A percentile compares a stretch with the other conserved stretches of the same genome.
Conservation (phyloP, 2,329 filamentous ascomycete genomes). For the Harringtonia lauricola region DNA sequence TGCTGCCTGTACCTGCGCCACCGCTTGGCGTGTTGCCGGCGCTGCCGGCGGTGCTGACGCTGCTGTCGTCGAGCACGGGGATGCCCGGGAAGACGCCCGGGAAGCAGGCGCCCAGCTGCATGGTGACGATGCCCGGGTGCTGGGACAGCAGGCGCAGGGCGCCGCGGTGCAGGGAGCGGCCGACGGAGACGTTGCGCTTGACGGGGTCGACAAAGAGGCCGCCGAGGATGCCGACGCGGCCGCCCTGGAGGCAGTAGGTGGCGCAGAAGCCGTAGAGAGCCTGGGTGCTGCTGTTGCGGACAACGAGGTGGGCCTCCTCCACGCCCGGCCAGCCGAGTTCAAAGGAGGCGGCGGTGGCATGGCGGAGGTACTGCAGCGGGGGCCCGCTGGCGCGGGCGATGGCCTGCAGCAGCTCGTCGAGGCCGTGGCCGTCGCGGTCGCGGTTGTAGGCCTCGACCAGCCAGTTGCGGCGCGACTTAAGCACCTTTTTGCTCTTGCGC, state of each 20-base stretch:
- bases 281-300: conserved; percentile 85
- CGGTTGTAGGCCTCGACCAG: conserved; percentile 82
- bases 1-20: conserved; percentile 8
- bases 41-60: conserved; percentile 5
- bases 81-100: conserved; percentile 83
- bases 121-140: conserved; percentile 59
- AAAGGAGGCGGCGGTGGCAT: conserved; percentile 64
- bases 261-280: conserved; percentile 87
- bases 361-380: conserved; percentile 57
- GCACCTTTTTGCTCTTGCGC: conserved; percentile 74
- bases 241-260: conserved; percentile 65
- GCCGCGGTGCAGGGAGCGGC: conserved; percentile 76
- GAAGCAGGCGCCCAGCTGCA: conserved; percentile 72
- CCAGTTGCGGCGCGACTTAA: conserved; percentile 90
- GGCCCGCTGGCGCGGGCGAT: conserved; percentile 57
- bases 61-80: conserved; percentile 43
- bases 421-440: conserved; percentile 59
- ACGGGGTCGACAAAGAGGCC: conserved; percentile 82
- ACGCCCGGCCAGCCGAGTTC: conserved; percentile 55
- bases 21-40: conserved; percentile 5
- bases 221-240: conserved; percentile 66
- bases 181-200: conserved; percentile 81
- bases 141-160: conserved; percentile 66
- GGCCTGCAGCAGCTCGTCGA: conserved; percentile 64
- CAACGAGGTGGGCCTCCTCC: conserved; percentile 79